These are phyloP conservation scores for Mycogone perniciosa DNA, from an alignment of 2,329 filamentous ascomycete species.

Conservation along the genomic window DNA sequence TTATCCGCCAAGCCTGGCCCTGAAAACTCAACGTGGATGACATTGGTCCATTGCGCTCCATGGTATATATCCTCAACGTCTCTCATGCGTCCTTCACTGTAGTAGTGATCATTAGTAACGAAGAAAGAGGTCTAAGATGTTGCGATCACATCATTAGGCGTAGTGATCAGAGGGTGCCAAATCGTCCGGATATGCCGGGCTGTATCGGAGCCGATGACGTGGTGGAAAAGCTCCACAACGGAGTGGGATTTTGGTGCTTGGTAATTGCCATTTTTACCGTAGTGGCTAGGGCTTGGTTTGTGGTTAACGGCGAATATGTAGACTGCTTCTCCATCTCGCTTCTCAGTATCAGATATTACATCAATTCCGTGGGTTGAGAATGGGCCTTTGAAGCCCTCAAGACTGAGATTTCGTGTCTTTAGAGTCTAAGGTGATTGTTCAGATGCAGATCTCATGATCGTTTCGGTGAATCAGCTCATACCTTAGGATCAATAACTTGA, in stretches of 20 bases:
- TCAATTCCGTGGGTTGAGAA: constrained; percentile 58
- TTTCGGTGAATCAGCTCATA: constrained; percentile 16
- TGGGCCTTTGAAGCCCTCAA: constrained; percentile 37
- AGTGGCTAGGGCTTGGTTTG: constrained; percentile 40
- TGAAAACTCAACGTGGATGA: constrained; percentile 38
- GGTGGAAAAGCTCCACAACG: constrained; percentile 52
- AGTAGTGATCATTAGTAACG: constrained; percentile 54
- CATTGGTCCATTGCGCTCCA: constrained; percentile 41
- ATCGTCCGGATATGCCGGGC: constrained; percentile 47
- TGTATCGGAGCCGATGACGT: constrained; percentile 37
- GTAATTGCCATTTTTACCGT: constrained; percentile 14
- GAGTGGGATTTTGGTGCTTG: constrained; percentile 39
- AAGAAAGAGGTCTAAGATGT: constrained; percentile 42
- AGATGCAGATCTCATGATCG: background rate
- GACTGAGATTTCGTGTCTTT: constrained; percentile 32
- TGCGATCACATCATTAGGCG: constrained; percentile 53
- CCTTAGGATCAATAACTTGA: constrained; percentile 48
- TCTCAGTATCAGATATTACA: constrained; percentile 43
- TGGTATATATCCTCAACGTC: constrained; percentile 40
- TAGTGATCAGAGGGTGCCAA: constrained; percentile 44
- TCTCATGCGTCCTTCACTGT: constrained; percentile 42
- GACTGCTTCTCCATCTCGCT: constrained; percentile 32
- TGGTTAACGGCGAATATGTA: constrained; percentile 59
- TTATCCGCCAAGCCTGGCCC: constrained; percentile 17
- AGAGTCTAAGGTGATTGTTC: constrained; percentile 32